phyloP scores from a whole-genome alignment of 2,329 filamentous ascomycete genomes.

The Triangularia setosa region DNA sequence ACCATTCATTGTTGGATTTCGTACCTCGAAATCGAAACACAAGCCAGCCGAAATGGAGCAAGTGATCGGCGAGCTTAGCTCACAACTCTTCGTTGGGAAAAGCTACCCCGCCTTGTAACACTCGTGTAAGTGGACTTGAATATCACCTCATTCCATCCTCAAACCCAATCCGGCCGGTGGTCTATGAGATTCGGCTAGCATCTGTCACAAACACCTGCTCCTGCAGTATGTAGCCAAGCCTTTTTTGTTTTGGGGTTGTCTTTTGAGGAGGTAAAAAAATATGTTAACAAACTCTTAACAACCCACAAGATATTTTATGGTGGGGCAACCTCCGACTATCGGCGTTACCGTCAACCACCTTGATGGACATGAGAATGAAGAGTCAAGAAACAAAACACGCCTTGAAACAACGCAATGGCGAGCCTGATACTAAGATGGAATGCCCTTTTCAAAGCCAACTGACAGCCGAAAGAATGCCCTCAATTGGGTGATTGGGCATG shows the following conservation, averaged over 20 bases:
- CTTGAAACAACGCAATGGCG: slow-evolving; percentile 4
- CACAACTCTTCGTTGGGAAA: slow-evolving; percentile 2
- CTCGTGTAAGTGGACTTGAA: neutral
- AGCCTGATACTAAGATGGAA: neutral
- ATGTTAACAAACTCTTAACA: neutral
- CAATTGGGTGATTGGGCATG: neutral
- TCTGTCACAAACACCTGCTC: neutral
- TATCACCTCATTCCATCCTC: slow-evolving; percentile 5
- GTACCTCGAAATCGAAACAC: neutral
- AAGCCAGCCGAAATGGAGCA: neutral
- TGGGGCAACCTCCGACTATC: slow-evolving; percentile 5
- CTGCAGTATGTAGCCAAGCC: neutral
- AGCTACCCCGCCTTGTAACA: slow-evolving; percentile 3
- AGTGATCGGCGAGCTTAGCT: neutral
- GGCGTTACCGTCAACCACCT: neutral
- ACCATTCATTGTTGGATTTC: neutral
- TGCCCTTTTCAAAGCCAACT: neutral
- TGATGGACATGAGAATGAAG: neutral
- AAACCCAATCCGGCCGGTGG: neutral
- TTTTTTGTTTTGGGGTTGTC: too few species aligned
- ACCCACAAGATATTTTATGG: neutral
- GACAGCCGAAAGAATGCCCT: neutral
- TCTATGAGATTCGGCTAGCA: neutral
- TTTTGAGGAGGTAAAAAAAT: neutral
- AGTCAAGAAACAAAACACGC: neutral